Evolutionary conservation across 1,284 basidiomycete species (phyloP).

Genomic region (Sanghuangporus weigelae): DNA sequence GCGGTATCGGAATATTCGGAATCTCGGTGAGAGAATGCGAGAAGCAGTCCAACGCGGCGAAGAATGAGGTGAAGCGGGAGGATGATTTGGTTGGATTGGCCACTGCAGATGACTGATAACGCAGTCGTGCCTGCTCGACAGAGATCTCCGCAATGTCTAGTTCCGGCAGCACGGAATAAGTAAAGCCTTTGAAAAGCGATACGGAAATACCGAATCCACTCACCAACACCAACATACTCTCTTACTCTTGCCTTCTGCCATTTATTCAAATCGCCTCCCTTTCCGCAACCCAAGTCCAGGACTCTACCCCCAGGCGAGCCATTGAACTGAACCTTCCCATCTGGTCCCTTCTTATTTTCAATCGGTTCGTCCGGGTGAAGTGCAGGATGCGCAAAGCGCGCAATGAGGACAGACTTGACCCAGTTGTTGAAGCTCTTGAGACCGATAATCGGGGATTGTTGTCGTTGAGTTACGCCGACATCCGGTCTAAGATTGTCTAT

Average conservation of each 20-base stretch:
- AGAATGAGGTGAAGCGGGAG: slow-evolving; percentile 68
- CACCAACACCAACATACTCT: slow-evolving; percentile 82
- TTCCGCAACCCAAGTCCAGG: slow-evolving; percentile 95
- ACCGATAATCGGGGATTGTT: slow-evolving; percentile 93
- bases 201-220: slow-evolving; percentile 26
- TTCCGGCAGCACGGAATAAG: too few relatives aligned
- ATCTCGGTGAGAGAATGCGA: slow-evolving; percentile 62
- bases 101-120: slow-evolving; percentile 38
- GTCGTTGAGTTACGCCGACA: slow-evolving; percentile 78
- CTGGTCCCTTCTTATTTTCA: slow-evolving; percentile 31
- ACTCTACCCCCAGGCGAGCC: slow-evolving; percentile 56
- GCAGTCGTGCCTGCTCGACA: slow-evolving; percentile 79
- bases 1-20: slow-evolving; percentile 37
- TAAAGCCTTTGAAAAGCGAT: slow-evolving; percentile 4
- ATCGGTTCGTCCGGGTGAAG: slow-evolving; percentile 34
- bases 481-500: slow-evolving; percentile 91
- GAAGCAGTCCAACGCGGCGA: slow-evolving; percentile 90
- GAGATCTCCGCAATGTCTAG: slow-evolving; percentile 90
- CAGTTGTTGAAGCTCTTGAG: slow-evolving; percentile 99
- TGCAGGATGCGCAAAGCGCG: slow-evolving; percentile 72
- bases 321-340: slow-evolving; percentile 3
- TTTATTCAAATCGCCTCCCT: slow-evolving; percentile 95
- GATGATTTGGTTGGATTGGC: slow-evolving; percentile 41
- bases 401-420: slow-evolving; percentile 94
- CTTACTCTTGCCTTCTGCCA: slow-evolving; percentile 87